Conservation (phyloP, 169 alveolate genomes). For the Cryptosporidium canis region DNA sequence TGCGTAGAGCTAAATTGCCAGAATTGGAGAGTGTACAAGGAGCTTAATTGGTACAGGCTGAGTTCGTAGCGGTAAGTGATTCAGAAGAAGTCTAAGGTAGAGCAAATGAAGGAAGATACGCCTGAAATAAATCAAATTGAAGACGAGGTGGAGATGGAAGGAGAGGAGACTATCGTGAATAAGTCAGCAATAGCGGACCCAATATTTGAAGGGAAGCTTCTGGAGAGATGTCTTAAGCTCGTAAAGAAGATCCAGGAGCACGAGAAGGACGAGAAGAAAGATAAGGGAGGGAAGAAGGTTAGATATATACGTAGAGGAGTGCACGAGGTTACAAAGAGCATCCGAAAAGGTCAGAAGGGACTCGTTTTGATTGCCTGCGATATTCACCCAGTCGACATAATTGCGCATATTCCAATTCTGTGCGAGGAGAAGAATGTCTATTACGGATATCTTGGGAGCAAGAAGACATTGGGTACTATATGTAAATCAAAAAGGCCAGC, state of each 20-base stretch:
- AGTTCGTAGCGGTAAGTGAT: not conserved
- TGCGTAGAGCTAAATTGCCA: not conserved
- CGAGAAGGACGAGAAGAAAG: slow-evolving; percentile 79
- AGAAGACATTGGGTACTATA: slow-evolving; percentile 91
- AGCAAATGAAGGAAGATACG: slow-evolving; percentile 1
- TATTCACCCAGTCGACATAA: slow-evolving; percentile 94
- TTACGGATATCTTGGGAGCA: slow-evolving; percentile 91
- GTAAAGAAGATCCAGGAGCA: slow-evolving; percentile 81
- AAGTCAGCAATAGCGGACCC: slow-evolving; percentile 95
- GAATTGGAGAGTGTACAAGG: not conserved
- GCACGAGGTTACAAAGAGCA: slow-evolving; percentile 94
- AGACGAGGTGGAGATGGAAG: slow-evolving; percentile 41
- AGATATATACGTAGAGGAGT: slow-evolving; percentile 92
- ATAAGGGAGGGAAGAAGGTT: slow-evolving; percentile 69
- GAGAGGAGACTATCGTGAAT: slow-evolving; percentile 59
- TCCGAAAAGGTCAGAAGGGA: slow-evolving; percentile 90
- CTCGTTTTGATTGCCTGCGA: slow-evolving; percentile 94
- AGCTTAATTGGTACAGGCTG: not conserved
- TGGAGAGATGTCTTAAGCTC: slow-evolving; percentile 87
- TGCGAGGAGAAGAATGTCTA: slow-evolving; percentile 93
- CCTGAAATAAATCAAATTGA: not conserved
- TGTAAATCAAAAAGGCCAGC: slow-evolving; percentile 95
- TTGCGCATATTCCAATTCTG: slow-evolving; percentile 94
- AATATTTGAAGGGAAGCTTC: slow-evolving; percentile 87
- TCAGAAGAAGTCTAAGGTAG: not conserved